phyloP scores from a whole-genome alignment of 208 protist species.

The Acanthamoeba divionensis region DNA sequence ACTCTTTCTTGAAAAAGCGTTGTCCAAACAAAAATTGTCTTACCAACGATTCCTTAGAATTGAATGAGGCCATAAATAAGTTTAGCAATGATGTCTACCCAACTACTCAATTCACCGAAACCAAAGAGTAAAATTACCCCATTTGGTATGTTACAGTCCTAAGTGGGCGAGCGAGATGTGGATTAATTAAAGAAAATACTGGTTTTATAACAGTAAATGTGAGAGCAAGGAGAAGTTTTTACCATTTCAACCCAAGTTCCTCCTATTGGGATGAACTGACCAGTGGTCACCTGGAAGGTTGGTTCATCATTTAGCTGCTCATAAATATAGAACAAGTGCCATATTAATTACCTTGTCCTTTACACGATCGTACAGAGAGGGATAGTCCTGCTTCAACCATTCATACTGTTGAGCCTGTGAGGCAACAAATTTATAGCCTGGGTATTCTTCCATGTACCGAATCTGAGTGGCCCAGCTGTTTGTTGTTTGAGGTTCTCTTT shows the following conservation, averaged over 20 bases:
- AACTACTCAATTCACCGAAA: neutral
- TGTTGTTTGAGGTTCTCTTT: neutral
- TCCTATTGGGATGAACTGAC: constrained; percentile 72
- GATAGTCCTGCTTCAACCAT: constrained; percentile 65
- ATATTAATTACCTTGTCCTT: constrained; percentile 62
- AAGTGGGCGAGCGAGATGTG: neutral
- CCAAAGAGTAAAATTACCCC: neutral
- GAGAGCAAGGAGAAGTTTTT: too few species aligned
- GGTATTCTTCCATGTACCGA: constrained; percentile 64
- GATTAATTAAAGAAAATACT: neutral
- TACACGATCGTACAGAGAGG: constrained; percentile 66
- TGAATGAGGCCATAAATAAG: neutral
- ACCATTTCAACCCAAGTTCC: constrained; percentile 79
- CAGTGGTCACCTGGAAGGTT: too few species aligned
- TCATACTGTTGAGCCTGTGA: constrained; percentile 67
- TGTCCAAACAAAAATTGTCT: constrained; percentile 79
- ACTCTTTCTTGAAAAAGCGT: constrained; percentile 74
- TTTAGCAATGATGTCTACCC: neutral
- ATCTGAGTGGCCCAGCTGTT: constrained; percentile 67
- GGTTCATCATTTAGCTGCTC: too few species aligned
- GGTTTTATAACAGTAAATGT: neutral
- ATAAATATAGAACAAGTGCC: neutral
- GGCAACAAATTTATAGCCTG: constrained; percentile 65
- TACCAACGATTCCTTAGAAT: constrained; percentile 68
- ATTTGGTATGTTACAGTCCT: constrained; percentile 77